Base-by-base conservation (phyloP, 495 filamentous ascomycete species). In the Trichocladium uniseriatum region DNA sequence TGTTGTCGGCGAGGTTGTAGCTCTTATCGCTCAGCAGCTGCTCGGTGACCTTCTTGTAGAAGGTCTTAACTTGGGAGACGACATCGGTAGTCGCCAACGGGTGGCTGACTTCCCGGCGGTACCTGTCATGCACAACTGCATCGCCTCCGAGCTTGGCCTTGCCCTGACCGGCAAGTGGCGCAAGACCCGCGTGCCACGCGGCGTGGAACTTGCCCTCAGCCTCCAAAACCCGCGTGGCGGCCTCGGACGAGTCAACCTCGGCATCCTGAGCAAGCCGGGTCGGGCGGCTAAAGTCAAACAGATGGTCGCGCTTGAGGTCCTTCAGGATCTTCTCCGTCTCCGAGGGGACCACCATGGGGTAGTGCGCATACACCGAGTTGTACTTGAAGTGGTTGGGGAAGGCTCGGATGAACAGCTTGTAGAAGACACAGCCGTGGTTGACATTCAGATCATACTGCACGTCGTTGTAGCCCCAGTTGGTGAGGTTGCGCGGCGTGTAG, bases 331-430 rank as follows among this genome's bases (percentile, higher is more conserved):
- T 80, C 35, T 70, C 65, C 55, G 85, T 92, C 64, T 92, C 87
- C 3, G 56, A 59, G 1, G 66, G 65, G 20, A 85, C 81, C 6
- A 84, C 87, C 79, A 94, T 85, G 5, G 88, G 88, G 59, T 86
- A 92, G 56, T 89, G 84, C n/a, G 86, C 86, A 51, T 92, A 94
- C 49, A 90, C 80, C 1, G 85, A 89, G 65, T 92, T 83, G 24
- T 69, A 60, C 62, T 81, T 83, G 78, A 86, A 91, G 61, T 82
- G 79, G 53, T 83, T 77, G 2, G 88, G 88, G 74, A 94, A 89
- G 2, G 87, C 83, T 18, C 84, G 76, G 40, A 83, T 67, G 43
- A 87, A 81, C 44, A 94, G 72, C 69, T 91, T 94, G 70, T 90
- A 90, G 63, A 90, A 81, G 4, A 91, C 84, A 53, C 83, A 87